Conservation (phyloP, 179 eudicot species). For the Silene vulgaris region DNA sequence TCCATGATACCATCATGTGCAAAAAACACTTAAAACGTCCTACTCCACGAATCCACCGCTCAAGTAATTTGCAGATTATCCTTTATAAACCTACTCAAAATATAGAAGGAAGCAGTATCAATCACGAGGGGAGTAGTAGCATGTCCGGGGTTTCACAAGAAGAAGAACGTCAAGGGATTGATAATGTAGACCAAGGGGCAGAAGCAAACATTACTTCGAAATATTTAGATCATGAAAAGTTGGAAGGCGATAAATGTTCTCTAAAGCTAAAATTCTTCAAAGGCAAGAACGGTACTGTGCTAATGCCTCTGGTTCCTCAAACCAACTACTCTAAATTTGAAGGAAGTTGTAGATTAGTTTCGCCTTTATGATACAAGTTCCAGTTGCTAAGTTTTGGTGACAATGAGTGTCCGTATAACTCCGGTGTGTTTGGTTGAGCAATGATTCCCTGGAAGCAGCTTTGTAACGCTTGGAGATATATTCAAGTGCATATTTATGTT, state of each 20-base stretch:
- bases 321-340: conserved; percentile 26
- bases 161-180: conserved; percentile 35
- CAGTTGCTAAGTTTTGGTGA: background rate
- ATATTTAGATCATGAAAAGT: conserved; percentile 15
- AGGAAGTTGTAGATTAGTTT: conserved; percentile 35
- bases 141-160: conserved; percentile 46
- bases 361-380: background rate
- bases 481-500: conserved; percentile 14
- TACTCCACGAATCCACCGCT: conserved; percentile 15
- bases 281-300: conserved; percentile 37
- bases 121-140: conserved; percentile 36
- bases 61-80: conserved; percentile 26
- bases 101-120: conserved; percentile 23
- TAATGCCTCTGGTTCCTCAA: conserved; percentile 24
- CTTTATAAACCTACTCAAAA: conserved; percentile 6
- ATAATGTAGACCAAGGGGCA: conserved; percentile 35
- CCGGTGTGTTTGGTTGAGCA: background rate
- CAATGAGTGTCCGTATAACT: background rate
- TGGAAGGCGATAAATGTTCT: conserved; percentile 20
- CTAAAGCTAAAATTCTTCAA: conserved; percentile 34
- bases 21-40: conserved; percentile 52
- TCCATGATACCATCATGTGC: conserved; percentile 73
- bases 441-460: conserved; percentile 11
- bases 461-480: background rate
- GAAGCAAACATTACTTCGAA: conserved; percentile 13